Conservation (phyloP, 768 basidiomycete species). For the Kwoniella dejecticola region DNA sequence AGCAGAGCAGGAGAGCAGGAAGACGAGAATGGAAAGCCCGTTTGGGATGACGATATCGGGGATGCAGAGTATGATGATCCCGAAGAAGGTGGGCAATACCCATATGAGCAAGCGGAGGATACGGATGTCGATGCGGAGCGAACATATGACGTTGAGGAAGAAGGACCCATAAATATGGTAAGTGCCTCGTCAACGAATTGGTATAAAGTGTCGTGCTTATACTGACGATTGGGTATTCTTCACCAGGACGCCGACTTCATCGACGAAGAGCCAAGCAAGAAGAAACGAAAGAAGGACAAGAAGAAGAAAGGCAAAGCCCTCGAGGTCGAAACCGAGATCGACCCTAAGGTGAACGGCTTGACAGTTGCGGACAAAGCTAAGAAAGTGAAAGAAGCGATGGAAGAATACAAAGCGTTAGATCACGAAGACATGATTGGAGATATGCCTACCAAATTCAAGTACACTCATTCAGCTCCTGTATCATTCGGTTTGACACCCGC, state of each 20-base stretch:
- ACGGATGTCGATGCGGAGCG: conserved; percentile 59
- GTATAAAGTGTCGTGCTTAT: too few relatives aligned
- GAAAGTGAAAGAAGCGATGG: conserved; percentile 83
- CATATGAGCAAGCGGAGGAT: conserved; percentile 56
- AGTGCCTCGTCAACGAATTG: background rate
- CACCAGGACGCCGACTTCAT: conserved; percentile 51
- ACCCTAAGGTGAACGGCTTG: conserved; percentile 12
- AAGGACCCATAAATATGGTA: conserved; percentile 56
- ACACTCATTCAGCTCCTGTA: conserved; percentile 65
- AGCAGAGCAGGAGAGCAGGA: conserved; percentile 56
- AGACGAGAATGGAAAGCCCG: conserved; percentile 66
- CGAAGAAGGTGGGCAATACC: conserved; percentile 58
- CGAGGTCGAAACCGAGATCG: conserved; percentile 21
- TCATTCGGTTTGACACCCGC: conserved; percentile 72
- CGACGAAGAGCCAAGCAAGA: conserved; percentile 38
- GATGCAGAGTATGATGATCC: conserved; percentile 62
- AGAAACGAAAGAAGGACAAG: conserved; percentile 45
- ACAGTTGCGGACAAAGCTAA: conserved; percentile 88
- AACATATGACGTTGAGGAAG: conserved; percentile 61
- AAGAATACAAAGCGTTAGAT: conserved; percentile 84
- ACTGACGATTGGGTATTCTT: too few relatives aligned
- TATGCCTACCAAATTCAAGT: conserved; percentile 90
- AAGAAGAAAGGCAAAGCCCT: background rate
- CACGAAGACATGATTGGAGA: conserved; percentile 94
- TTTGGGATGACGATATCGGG: conserved; percentile 88